Evolutionary conservation across 2,329 filamentous ascomycete species (phyloP), one percentile per base, ranked within the genome.

Genomic region (Elsinoe perseae): DNA sequence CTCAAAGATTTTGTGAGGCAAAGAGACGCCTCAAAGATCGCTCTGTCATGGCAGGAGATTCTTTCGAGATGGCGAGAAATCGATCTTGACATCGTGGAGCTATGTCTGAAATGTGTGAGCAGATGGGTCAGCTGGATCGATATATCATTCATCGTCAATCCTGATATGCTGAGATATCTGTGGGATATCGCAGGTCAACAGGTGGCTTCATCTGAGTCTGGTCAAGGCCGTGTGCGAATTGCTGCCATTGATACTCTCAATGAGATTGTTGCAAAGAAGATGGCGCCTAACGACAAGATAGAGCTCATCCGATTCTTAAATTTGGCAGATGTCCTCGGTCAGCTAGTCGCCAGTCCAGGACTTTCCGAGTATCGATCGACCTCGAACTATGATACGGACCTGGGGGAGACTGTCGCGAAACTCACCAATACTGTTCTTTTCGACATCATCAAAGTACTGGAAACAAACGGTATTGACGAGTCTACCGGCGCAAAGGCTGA

Each of bases 91-190:
- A 80, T 97, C 57, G 80, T 95, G 42, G 90, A 96, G 70, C 84
- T 95, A 79, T 91, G 88, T 64, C 78, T 98, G 54, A 89, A 86
- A 72, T 86, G 90, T n/a, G 83, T 98, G 62, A 90, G 89, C 34
- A 93, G 92, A 70, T 98, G 93, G 92, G 90, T 95, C 59, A 95
- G 90, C 79, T 98, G 93, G 93, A 95, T 95, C 66, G 93, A 97
- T 68, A 97, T 98, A 64, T 87, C 87, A 52, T 77, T 98, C 57
- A 84, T 98, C 43, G 89, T 98, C 64, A 95, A 95, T 70, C 83
- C 91, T 68, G 82, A 85, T 55, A 93, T 95, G 80, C 82, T 97
- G 65, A 84, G 81, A 67, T 80, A 90, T 50, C 79, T 98, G 58
- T 85, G 96, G 65, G 87, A 93, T 62, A 82, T 97, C 61, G 86